Evolutionary conservation across 2,329 filamentous ascomycete genomes (phyloP).

Genomic region (Penicillium palitans): DNA sequence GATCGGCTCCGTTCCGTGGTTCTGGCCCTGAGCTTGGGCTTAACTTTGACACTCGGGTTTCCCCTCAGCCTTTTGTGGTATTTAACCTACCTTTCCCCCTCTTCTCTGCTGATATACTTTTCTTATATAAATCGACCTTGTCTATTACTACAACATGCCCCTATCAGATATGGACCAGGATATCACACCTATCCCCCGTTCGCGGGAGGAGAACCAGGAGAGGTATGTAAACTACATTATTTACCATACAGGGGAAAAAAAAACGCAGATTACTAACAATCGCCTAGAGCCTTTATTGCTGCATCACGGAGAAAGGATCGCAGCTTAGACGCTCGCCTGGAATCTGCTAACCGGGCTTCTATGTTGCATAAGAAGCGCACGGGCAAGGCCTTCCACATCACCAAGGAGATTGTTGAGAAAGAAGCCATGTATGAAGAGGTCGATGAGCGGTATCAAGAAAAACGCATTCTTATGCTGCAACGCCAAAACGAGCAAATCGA

Average conservation of each 20-base stretch:
- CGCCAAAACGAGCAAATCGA: conserved; percentile 41
- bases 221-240: conserved; percentile 32
- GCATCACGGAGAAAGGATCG: conserved; percentile 84
- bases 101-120: background rate
- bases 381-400: conserved; percentile 77
- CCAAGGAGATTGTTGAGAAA: conserved; percentile 80
- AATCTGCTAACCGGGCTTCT: conserved; percentile 85
- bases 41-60: conserved; percentile 19
- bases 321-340: conserved; percentile 80
- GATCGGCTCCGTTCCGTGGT: conserved; percentile 26
- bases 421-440: conserved; percentile 98
- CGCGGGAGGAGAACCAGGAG: conserved; percentile 49
- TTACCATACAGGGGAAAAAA: too few species aligned
- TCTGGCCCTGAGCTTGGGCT: conserved; percentile 8
- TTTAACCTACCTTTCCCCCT: background rate
- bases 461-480: conserved; percentile 41
- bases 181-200: conserved; percentile 36
- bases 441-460: conserved; percentile 66
- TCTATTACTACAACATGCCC: conserved; percentile 19
- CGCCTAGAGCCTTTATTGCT: conserved; percentile 77
- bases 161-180: conserved; percentile 35
- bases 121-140: background rate
- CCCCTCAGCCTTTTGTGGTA: conserved; percentile 16
- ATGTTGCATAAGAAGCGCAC: conserved; percentile 87
- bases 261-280: conserved; percentile 5